phyloP scores from a whole-genome alignment of 108 stramenopile genomes.

The Nitzschia sp. region DNA sequence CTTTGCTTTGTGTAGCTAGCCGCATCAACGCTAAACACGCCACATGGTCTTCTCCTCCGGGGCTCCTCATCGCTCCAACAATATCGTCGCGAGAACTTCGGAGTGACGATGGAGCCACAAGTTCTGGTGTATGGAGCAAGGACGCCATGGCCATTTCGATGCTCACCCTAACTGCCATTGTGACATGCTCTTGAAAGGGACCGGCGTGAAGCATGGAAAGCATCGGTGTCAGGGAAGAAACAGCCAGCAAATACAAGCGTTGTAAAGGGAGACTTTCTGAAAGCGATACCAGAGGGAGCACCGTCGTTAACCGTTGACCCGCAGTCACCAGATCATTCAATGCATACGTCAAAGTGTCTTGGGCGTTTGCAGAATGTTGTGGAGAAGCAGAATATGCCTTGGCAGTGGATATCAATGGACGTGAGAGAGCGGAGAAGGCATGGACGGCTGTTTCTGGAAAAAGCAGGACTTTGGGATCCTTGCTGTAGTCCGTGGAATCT shows the following conservation, averaged over 20 bases:
- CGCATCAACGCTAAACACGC: slow-evolving; percentile 76
- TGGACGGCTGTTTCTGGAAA: slow-evolving; percentile 72
- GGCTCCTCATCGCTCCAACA: slow-evolving; percentile 77
- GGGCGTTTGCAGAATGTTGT: neutral
- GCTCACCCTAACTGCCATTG: slow-evolving; percentile 19
- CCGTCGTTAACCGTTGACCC: slow-evolving; percentile 18
- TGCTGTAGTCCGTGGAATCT: slow-evolving; percentile 12
- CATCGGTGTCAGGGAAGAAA: slow-evolving; percentile 66
- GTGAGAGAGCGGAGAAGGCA: slow-evolving; percentile 72
- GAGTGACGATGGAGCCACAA: slow-evolving; percentile 63
- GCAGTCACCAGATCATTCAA: slow-evolving; percentile 20
- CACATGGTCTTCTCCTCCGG: slow-evolving; percentile 80
- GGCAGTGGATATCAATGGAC: slow-evolving; percentile 57
- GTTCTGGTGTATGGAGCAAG: slow-evolving; percentile 61
- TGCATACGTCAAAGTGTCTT: slow-evolving; percentile 8
- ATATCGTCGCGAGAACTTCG: slow-evolving; percentile 71
- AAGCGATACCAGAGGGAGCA: slow-evolving; percentile 12
- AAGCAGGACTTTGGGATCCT: slow-evolving; percentile 7
- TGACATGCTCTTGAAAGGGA: slow-evolving; percentile 13
- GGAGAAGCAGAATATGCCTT: slow-evolving; percentile 1
- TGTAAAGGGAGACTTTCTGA: slow-evolving; percentile 52
- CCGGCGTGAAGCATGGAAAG: slow-evolving; percentile 16
- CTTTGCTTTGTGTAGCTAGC: slow-evolving; percentile 55
- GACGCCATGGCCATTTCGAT: slow-evolving; percentile 51
- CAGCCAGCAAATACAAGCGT: slow-evolving; percentile 60